Conservation (phyloP, 176 grass and related monocot genomes). For the Raddia distichophylla region DNA sequence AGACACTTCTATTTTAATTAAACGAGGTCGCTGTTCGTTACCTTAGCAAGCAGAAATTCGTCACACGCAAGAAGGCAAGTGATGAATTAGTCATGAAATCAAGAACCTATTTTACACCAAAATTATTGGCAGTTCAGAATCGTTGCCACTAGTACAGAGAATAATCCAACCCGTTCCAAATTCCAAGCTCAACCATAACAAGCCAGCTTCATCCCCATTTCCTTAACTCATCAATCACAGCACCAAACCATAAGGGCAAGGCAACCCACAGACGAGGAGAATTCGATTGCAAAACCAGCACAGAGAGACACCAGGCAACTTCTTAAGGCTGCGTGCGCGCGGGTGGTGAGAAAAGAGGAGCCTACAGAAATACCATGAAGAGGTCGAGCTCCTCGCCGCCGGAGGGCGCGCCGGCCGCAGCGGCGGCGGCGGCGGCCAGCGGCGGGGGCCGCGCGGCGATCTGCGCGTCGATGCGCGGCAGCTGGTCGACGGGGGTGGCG, state of each 20-base stretch:
- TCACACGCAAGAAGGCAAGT: neutral
- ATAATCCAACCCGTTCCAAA: neutral
- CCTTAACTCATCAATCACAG: neutral
- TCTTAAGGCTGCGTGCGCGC: neutral
- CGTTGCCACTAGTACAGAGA: neutral
- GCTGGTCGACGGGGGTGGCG: constrained; percentile 96
- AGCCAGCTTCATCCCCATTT: neutral
- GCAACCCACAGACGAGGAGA: neutral
- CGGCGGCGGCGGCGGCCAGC: constrained; percentile 40
- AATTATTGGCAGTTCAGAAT: neutral
- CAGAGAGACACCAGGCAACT: neutral
- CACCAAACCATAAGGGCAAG: neutral
- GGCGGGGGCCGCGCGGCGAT: constrained; percentile 68
- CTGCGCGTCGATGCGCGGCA: constrained; percentile 90
- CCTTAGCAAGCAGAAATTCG: neutral
- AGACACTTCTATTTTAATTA: neutral
- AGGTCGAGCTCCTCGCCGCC: constrained; percentile 90
- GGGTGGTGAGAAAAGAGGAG: neutral
- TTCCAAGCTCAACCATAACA: neutral
- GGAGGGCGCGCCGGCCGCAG: constrained; percentile 31
- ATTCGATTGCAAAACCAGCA: neutral
- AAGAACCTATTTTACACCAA: neutral
- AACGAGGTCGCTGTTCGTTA: neutral
- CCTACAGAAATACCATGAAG: constrained; percentile 72
- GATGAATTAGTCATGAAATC: neutral